Conservation (phyloP, 2,329 filamentous ascomycete genomes). For the Venturia oleaginea region DNA sequence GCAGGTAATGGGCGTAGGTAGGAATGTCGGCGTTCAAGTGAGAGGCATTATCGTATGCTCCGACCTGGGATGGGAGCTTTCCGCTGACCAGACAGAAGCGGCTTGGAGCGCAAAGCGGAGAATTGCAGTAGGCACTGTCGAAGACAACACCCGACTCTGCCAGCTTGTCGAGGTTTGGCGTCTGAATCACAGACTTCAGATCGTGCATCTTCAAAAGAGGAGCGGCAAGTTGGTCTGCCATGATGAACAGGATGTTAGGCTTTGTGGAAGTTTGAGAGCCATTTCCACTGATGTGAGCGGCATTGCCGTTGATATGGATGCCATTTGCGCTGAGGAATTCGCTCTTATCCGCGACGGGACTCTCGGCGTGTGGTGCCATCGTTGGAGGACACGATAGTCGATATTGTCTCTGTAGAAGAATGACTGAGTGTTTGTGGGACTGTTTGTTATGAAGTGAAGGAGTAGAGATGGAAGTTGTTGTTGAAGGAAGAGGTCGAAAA, state of each 20-base stretch:
- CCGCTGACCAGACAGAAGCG: constrained; percentile 93
- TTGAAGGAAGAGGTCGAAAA: neutral
- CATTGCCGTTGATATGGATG: neutral
- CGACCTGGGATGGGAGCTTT: constrained; percentile 83
- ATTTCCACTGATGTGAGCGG: constrained; percentile 2
- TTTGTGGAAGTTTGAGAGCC: constrained; percentile 25
- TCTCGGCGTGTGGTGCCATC: constrained; percentile 14
- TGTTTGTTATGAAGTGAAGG: neutral
- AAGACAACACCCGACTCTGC: constrained; percentile 80
- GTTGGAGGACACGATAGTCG: neutral
- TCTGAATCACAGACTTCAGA: constrained; percentile 78
- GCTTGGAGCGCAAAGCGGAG: constrained; percentile 83
- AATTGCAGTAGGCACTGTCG: constrained; percentile 89
- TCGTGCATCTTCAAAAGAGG: constrained; percentile 91
- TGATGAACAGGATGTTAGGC: constrained; percentile 84
- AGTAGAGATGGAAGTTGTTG: neutral
- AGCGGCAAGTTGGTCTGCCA: constrained; percentile 91
- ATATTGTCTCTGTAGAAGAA: neutral
- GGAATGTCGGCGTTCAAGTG: constrained; percentile 76
- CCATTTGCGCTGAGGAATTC: neutral
- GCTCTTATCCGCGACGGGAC: neutral
- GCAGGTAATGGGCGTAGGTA: constrained; percentile 87
- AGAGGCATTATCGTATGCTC: constrained; percentile 83
- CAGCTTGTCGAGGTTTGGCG: constrained; percentile 77
- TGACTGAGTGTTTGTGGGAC: neutral